phyloP scores from a whole-genome alignment of 371 early-diverging fungal species.

The Haplosporangium sp. region DNA sequence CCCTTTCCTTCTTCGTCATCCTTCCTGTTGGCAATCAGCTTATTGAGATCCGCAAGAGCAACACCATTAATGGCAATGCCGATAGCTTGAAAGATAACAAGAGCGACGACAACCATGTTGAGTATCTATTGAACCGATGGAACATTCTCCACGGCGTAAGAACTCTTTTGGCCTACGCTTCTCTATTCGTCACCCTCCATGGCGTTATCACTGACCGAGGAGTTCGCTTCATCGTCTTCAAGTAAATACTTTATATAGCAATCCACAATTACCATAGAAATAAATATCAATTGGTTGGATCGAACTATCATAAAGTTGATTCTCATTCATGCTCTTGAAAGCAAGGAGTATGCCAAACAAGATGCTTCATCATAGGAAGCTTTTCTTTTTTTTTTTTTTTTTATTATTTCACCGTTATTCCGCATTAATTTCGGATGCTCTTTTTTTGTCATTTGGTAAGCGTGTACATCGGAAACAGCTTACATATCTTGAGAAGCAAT shows the following conservation, averaged over 20 bases:
- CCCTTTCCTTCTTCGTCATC: conserved; percentile 22
- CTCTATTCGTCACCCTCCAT: conserved; percentile 24
- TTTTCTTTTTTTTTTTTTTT: too few relatives aligned
- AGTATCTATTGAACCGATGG: conserved; percentile 36
- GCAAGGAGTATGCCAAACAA: background rate
- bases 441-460: background rate
- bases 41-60: conserved; percentile 36
- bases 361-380: background rate
- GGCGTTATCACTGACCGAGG: conserved; percentile 32
- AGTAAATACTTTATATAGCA: background rate
- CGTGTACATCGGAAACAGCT: background rate
- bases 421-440: background rate
- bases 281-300: background rate
- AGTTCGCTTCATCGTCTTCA: conserved; percentile 39
- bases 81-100: conserved; percentile 42
- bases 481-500: background rate
- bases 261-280: background rate
- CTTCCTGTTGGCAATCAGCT: conserved; percentile 36
- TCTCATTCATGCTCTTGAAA: background rate
- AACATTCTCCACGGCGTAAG: conserved; percentile 24
- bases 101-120: conserved; percentile 28
- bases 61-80: conserved; percentile 37
- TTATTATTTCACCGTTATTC: too few relatives aligned
- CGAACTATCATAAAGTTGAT: background rate
- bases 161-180: conserved; percentile 25